These are phyloP conservation scores for Fusarium heterosporum DNA, from an alignment of 2,329 filamentous ascomycete genomes.

Conservation along the genomic window DNA sequence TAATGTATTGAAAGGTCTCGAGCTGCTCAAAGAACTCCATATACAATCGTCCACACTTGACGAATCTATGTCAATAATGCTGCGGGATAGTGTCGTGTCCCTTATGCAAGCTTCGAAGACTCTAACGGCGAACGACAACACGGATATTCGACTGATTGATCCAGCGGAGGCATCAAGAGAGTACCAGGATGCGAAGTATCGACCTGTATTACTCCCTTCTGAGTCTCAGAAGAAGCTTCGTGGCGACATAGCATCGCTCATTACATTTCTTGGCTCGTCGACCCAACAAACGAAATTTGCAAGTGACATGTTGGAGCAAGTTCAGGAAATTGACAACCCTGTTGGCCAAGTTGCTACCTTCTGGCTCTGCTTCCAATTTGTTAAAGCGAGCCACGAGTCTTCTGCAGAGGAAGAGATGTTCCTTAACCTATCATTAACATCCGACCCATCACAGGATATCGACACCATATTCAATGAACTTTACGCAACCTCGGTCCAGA, in stretches of 20 bases:
- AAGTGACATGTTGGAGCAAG: conserved; percentile 72
- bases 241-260: conserved; percentile 67
- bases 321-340: conserved; percentile 66
- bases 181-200: conserved; percentile 58
- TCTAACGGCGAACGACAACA: conserved; percentile 21
- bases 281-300: conserved; percentile 71
- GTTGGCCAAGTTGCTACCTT: conserved; percentile 75
- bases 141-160: conserved; percentile 48
- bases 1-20: conserved; percentile 80
- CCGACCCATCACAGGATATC: conserved; percentile 54
- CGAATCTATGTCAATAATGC: conserved; percentile 72
- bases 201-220: conserved; percentile 70
- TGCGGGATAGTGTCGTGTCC: conserved; percentile 79
- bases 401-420: conserved; percentile 73
- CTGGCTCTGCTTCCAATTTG: conserved; percentile 82
- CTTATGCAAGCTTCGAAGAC: conserved; percentile 47
- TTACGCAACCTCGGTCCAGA: conserved; percentile 74
- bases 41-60: conserved; percentile 75
- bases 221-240: conserved; percentile 75
- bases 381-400: conserved; percentile 67
- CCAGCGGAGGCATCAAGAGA: conserved; percentile 24
- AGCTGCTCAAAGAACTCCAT: conserved; percentile 71
- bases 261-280: conserved; percentile 66
- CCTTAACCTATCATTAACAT: conserved; percentile 64
- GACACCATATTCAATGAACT: conserved; percentile 70